Evolutionary conservation across 1,284 basidiomycete genomes (phyloP).

Genomic region (Mycena citricolor): DNA sequence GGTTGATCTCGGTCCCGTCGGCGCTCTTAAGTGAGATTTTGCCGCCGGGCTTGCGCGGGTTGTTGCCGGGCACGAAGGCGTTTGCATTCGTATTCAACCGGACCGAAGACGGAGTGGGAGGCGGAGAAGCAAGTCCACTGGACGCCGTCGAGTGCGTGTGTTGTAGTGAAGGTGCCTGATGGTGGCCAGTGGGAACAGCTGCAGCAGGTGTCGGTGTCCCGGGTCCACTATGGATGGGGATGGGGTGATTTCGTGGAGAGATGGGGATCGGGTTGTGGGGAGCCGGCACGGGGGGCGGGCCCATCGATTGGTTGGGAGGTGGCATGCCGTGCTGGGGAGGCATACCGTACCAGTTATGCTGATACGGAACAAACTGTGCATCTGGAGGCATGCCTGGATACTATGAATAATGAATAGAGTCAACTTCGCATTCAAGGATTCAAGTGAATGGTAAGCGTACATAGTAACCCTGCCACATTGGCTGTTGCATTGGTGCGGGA

Average conservation of each 20-base stretch:
- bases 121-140: constrained; percentile 58
- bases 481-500: constrained; percentile 40
- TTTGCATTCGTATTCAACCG: constrained; percentile 61
- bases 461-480: constrained; percentile 42
- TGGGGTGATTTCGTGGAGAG: constrained; percentile 63
- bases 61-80: constrained; percentile 55
- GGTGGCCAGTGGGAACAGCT: constrained; percentile 50
- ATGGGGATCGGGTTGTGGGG: constrained; percentile 50
- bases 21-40: constrained; percentile 53
- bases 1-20: constrained; percentile 60
- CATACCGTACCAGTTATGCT: constrained; percentile 39
- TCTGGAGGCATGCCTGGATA: constrained; percentile 27
- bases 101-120: constrained; percentile 61
- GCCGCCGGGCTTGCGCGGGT: constrained; percentile 25
- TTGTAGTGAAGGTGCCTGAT: constrained; percentile 50
- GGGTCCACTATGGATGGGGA: constrained; percentile 50
- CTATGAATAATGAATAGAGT: constrained; percentile 8
- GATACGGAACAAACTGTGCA: constrained; percentile 31
- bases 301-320: constrained; percentile 38
- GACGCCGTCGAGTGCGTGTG: constrained; percentile 49
- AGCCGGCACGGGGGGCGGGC: constrained; percentile 39
- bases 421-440: not conserved
- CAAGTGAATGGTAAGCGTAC: constrained; percentile 32
- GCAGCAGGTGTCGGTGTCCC: constrained; percentile 66
- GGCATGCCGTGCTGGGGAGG: constrained; percentile 25